These are phyloP conservation scores for Phlebopus sp. DNA, from an alignment of 1,284 basidiomycete genomes.

Conservation along the genomic window DNA sequence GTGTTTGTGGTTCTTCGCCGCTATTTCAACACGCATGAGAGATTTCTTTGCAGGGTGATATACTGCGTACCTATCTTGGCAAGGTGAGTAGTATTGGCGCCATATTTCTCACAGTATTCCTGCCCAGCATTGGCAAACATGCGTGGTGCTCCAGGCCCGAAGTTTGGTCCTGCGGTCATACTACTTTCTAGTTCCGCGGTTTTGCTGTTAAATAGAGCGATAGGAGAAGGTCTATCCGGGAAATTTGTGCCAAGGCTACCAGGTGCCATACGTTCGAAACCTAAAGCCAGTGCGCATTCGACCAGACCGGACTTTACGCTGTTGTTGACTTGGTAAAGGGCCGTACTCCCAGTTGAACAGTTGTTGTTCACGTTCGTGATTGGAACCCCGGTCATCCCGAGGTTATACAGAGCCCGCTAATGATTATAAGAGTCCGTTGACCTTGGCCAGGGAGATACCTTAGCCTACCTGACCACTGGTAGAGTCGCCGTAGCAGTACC, in stretches of 20 bases:
- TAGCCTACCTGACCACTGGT: slow-evolving; percentile 74
- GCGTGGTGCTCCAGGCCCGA: slow-evolving; percentile 69
- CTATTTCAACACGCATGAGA: slow-evolving; percentile 34
- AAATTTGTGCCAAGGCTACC: slow-evolving; percentile 73
- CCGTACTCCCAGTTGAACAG: slow-evolving; percentile 76
- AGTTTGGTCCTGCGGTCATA: slow-evolving; percentile 53
- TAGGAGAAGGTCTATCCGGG: slow-evolving; percentile 66
- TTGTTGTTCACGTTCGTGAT: slow-evolving; percentile 88
- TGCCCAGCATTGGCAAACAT: slow-evolving; percentile 79
- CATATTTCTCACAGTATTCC: slow-evolving; percentile 78
- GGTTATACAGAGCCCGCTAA: slow-evolving; percentile 79
- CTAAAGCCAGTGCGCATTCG: slow-evolving; percentile 79
- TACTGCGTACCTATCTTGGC: slow-evolving; percentile 64
- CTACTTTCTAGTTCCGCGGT: slow-evolving; percentile 53
- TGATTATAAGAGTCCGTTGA: background rate
- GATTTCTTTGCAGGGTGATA: background rate
- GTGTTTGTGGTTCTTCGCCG: slow-evolving; percentile 84
- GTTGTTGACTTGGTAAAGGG: slow-evolving; percentile 68
- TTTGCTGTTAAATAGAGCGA: slow-evolving; percentile 43
- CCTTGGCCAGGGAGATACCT: background rate
- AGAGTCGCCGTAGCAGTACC: slow-evolving; percentile 78
- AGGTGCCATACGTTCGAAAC: slow-evolving; percentile 85
- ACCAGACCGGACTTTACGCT: slow-evolving; percentile 67
- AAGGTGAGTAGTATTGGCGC: slow-evolving; percentile 65
- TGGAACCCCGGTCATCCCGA: slow-evolving; percentile 83